A percentile compares a stretch with the other conserved stretches of the same genome.
Conservation (phyloP, 1,139 yeast species). For the Geotrichum reessii region DNA sequence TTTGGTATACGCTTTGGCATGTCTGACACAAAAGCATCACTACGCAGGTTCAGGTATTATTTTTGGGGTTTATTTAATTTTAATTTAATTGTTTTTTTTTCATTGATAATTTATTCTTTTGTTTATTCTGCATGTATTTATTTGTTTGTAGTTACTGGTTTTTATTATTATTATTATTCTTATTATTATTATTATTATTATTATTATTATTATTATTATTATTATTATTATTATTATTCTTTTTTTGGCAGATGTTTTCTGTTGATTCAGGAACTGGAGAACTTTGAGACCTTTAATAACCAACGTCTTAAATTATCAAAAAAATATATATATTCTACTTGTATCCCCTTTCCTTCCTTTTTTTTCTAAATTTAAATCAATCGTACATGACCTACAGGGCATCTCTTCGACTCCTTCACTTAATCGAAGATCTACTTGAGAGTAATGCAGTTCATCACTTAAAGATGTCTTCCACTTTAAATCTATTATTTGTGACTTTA, state of each 20-base stretch:
- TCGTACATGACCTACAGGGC: not conserved
- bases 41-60: not conserved
- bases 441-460: not conserved
- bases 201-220: too few species aligned
- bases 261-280: not conserved
- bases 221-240: not conserved
- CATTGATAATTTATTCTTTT: too few species aligned
- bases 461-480: not conserved
- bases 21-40: not conserved
- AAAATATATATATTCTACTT: not conserved
- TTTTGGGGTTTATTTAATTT: too few species aligned
- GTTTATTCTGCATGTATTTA: too few species aligned
- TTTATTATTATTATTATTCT: too few species aligned
- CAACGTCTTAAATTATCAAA: not conserved
- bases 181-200: too few species aligned
- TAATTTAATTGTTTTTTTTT: too few species aligned
- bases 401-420: not conserved
- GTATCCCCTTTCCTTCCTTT: too few species aligned
- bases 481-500: not conserved
- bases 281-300: not conserved
- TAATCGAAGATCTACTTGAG: not conserved
- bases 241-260: not conserved
- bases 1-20: not conserved
- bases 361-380: too few species aligned
- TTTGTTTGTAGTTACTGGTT: too few species aligned